phyloP scores from a whole-genome alignment of 139 green algal species.

The Pleodorina starrii region DNA sequence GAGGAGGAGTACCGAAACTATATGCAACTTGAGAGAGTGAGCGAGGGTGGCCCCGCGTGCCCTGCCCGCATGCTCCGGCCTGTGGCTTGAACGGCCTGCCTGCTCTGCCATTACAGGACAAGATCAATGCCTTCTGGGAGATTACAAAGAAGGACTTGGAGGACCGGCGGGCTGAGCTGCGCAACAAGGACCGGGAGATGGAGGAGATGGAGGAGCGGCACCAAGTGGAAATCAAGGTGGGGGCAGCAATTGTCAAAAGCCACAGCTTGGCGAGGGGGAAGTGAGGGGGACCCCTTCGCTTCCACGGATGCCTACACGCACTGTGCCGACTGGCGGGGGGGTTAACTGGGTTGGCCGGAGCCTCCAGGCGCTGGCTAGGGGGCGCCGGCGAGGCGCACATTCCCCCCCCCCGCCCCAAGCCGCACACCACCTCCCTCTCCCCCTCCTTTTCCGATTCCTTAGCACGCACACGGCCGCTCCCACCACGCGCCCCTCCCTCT shows the following conservation, averaged over 20 bases:
- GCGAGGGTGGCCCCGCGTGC: slow-evolving; percentile 11
- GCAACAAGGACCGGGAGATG: slow-evolving; percentile 91
- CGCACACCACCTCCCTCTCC: too few relatives aligned
- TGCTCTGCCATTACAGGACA: slow-evolving; percentile 79
- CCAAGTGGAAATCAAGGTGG: slow-evolving; percentile 90
- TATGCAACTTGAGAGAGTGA: slow-evolving; percentile 93
- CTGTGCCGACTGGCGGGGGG: too few relatives aligned
- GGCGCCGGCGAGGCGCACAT: too few relatives aligned
- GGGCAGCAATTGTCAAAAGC: neutral
- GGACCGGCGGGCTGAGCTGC: slow-evolving; percentile 83
- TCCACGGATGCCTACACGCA: too few relatives aligned
- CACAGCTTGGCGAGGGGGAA: neutral
- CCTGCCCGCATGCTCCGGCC: neutral
- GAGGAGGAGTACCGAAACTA: slow-evolving; percentile 93
- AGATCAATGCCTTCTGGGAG: slow-evolving; percentile 95
- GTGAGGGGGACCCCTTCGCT: too few relatives aligned
- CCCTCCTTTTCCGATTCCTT: too few relatives aligned
- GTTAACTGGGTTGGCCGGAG: too few relatives aligned
- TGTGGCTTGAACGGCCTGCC: neutral
- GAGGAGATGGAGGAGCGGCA: slow-evolving; percentile 93
- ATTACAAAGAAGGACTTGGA: slow-evolving; percentile 94
- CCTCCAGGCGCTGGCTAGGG: too few relatives aligned
- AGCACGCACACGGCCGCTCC: too few relatives aligned
- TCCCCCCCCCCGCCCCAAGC: too few relatives aligned
- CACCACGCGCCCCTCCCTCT: too few relatives aligned